Base-by-base conservation (phyloP, 2,329 filamentous ascomycete genomes). In the Epichloe uncinata region DNA sequence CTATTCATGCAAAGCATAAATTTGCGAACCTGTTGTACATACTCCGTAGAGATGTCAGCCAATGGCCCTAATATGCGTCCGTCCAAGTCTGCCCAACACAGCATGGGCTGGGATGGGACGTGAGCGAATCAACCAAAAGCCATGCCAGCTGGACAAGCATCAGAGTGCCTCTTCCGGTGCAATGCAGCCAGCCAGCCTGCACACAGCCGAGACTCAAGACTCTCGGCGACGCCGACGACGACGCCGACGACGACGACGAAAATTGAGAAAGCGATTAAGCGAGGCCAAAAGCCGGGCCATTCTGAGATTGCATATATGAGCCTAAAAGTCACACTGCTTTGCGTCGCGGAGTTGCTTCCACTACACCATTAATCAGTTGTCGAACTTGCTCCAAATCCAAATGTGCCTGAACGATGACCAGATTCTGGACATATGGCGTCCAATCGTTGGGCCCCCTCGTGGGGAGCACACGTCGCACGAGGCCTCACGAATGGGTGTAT, bases 1-100 rank as follows among this genome's bases (percentile, higher is more conserved):
- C 34, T n/a, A 20, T 20, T n/a, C 45, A 38, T 47, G 45, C 45
- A 47, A 47, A 40, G 35, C 45, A 47, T 47, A 47, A 47, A 33
- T 47, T 40, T 16, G 45, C 45, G 34, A 47, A 20, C 45, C 22
- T 47, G 45, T 47, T 35, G 35, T 40, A 26, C 22, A 26, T 8
- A 7, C 7, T 26, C 22, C 6, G 22, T 26, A 26, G 22, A 20
- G 2, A 18, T 40, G 43, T 15, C 43, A 15, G 43, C 16, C 43
- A 22, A 45, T 37, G 43, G 8, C 33, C 43, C 18, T 5, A 16
- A 16, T 16, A 3, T 11, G 42, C 11, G 16, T 34, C 30, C n/a
- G 30, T 35, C 42, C 26, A 22, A 20, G 30, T 35, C 42, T 44
- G 42, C n/a, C 42, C 42, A 20, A 44, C 42, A 20, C 42, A 16